phyloP scores from a whole-genome alignment of 1,284 basidiomycete species.

The Coniferiporia weirii region DNA sequence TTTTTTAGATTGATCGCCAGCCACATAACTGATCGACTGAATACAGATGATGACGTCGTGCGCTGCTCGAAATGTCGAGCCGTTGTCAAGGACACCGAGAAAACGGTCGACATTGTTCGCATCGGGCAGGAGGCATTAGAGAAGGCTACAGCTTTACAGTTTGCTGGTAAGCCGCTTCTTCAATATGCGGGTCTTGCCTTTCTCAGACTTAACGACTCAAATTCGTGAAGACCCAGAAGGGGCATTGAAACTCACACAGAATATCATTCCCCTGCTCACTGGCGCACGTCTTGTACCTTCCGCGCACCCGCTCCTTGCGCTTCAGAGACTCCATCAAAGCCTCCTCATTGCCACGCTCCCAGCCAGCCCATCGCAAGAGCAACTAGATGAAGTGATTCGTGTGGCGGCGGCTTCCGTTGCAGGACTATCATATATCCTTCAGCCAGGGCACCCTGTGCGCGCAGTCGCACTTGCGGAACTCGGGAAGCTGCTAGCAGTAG shows the following conservation, averaged over 20 bases:
- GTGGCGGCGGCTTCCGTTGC: conserved; percentile 50
- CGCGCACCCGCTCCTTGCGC: conserved; percentile 71
- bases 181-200: neutral
- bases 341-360: conserved; percentile 53
- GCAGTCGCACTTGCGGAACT: conserved; percentile 75
- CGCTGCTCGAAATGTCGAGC: conserved; percentile 59
- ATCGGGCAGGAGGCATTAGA: conserved; percentile 65
- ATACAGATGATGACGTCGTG: conserved; percentile 39
- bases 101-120: conserved; percentile 54
- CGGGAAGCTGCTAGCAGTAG: conserved; percentile 75
- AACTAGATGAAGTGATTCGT: conserved; percentile 60
- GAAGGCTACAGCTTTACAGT: conserved; percentile 60
- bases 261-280: conserved; percentile 56
- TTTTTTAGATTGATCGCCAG: neutral
- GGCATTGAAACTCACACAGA: conserved; percentile 55
- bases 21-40: conserved; percentile 8
- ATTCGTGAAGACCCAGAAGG: conserved; percentile 44
- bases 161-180: conserved; percentile 38
- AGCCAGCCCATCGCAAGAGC: conserved; percentile 36
- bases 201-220: neutral
- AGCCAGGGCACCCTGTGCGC: conserved; percentile 72
- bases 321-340: conserved; percentile 64
- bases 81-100: conserved; percentile 42
- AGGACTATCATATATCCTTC: conserved; percentile 52
- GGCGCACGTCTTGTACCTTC: conserved; percentile 52